Base-by-base conservation (phyloP, 805 yeast species). In the Zygoascus ofunaensis region DNA sequence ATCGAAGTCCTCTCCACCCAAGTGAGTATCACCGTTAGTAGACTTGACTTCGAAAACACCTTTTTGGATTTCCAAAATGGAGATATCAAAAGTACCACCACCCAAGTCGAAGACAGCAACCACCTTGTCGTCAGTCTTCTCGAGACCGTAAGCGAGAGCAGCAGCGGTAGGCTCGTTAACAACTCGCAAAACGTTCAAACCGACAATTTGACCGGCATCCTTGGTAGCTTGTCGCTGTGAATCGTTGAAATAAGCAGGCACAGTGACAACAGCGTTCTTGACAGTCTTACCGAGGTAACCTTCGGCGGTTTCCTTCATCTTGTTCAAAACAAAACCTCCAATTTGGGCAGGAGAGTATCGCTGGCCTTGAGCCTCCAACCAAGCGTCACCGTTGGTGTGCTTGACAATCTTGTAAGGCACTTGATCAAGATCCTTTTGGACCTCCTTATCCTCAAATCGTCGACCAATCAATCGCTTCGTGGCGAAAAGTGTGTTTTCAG, bases 231-330 rank as follows among this genome's bases (percentile, higher is more conserved):
- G 94, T 70, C 94, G 79, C 72, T 83, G 94, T 53, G 94, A 84
- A 66, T 83, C 94, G 70, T 83, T 83, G 74, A 83, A 83, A 71
- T 83, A 83, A 50, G 94, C 94, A 51, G 94, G 94, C 55, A 87
- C 89, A 42, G 94, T 83, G 55, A 83, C 94, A 54, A 83, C 94
- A 49, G 97, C 95, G 66, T 86, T 83, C 73, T 77, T 79, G 57
- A 81, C 90, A 37, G 80, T 61, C 76, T 86, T 87, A 69, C 94
- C 92, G 57, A 87, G 73, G 74, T 83, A 82, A 52, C 85, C 80
- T 70, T 87, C 95, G 54, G 97, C 96, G 55, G 96, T 89, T 74
- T 89, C 96, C 80, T 87, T 89, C 96, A 87, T 89, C 77, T 87
- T 89, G 79, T 85, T 86, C 62, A 87, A 77, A 53, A 87, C 74